Conservation (phyloP, 768 basidiomycete genomes). For the Filobasidium floriforme region DNA sequence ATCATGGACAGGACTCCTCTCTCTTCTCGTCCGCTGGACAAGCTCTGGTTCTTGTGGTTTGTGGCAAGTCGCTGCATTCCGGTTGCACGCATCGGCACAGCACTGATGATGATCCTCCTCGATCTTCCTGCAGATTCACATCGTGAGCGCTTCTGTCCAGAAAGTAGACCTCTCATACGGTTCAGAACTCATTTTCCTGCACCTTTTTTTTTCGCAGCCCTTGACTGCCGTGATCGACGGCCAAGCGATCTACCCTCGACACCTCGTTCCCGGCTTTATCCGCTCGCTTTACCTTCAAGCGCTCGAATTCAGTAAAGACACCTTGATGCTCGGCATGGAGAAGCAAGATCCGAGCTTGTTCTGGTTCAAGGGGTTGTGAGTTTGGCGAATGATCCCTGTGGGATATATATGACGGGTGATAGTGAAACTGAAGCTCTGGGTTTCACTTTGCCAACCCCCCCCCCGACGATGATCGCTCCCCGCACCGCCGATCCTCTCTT, state of each 20-base stretch:
- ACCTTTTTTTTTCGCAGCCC: slow-evolving; percentile 37
- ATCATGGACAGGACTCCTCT: slow-evolving; percentile 14
- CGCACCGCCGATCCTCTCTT: background rate
- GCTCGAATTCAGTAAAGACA: slow-evolving; percentile 58
- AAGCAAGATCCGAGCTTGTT: slow-evolving; percentile 27
- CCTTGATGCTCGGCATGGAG: slow-evolving; percentile 55
- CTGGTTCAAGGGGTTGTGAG: slow-evolving; percentile 58
- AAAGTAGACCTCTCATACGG: background rate
- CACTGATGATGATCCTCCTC: background rate
- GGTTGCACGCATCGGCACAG: background rate
- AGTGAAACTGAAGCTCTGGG: too few species aligned
- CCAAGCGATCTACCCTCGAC: slow-evolving; percentile 53
- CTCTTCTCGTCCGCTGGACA: slow-evolving; percentile 28
- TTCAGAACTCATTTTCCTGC: too few species aligned
- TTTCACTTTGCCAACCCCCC: too few species aligned
- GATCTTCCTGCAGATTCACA: slow-evolving; percentile 51
- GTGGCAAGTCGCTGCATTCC: slow-evolving; percentile 47
- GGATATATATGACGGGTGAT: too few species aligned
- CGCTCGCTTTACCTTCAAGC: slow-evolving; percentile 52
- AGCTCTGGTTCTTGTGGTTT: slow-evolving; percentile 64
- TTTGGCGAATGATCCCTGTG: background rate
- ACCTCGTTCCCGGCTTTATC: slow-evolving; percentile 52
- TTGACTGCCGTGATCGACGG: slow-evolving; percentile 64
- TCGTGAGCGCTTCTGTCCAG: slow-evolving; percentile 40
- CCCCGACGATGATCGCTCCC: background rate